Evolutionary conservation across 2,329 filamentous ascomycete species (phyloP), one percentile per base, ranked within the genome.

Genomic region (Cercospora canescens): DNA sequence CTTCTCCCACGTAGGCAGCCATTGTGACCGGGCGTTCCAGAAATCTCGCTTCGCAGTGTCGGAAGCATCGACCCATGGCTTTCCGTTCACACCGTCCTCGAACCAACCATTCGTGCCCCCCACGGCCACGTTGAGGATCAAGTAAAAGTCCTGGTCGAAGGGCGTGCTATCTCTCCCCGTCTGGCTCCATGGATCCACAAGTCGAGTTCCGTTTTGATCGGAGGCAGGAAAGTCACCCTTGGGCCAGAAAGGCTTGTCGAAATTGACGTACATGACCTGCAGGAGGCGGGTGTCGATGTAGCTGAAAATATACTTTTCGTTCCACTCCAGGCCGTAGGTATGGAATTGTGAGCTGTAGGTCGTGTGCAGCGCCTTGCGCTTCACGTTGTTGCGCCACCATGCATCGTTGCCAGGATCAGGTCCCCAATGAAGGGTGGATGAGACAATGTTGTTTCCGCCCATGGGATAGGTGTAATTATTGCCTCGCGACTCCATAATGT

Each of bases 281-380:
- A 93, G 83, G 21, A 96, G 86, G 12, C 91, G 89, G 54, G 87
- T 90, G 83, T 95, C 90, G 81, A 96, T 85, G 76, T 93, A 96
- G 26, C 91, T 94, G 81, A 94, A 96, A 66, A 95, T 82, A 78
- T 96, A 95, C 78, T 94, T 94, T 72, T 94, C 86, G 60, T 88
- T 93, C 92, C 92, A 96, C 79, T 96, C 92, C 2, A 96, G 79
- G 14, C 92, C 92, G 73, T 89, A 96, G 0, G 86, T 92, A 81
- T 96, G 91, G 81, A 88, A 92, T 26, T 80, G 85, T 1, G 82
- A 79, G 34, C 88, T 79, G 78, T 90, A 96, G 1, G 90, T 92
- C 5, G 89, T 91, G 80, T 93, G 92, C 32, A 93, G 83, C 11
- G 91, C 89, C 68, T 85, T 81, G 62, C 88, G 87, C 83, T 94